phyloP scores from a whole-genome alignment of 2,329 filamentous ascomycete species.

The Hypoxylon rubiginosum region DNA sequence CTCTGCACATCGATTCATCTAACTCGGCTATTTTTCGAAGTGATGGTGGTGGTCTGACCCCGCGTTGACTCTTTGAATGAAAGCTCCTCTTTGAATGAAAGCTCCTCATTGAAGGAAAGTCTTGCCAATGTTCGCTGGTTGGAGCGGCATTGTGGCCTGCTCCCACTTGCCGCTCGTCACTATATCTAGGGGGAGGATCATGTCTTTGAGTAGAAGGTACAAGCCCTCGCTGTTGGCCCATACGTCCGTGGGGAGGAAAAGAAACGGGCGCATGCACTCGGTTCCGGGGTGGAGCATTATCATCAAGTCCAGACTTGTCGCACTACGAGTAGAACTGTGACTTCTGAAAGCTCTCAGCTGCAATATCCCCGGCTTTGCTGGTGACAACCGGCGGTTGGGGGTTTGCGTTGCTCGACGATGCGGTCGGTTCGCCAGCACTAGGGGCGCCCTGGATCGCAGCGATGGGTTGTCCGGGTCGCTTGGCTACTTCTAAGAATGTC shows the following conservation, averaged over 20 bases:
- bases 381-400: conserved; percentile 53
- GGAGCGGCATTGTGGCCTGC: too few relatives aligned
- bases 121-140: too few relatives aligned
- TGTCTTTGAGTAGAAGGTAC: too few relatives aligned
- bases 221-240: not conserved
- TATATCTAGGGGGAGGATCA: not conserved
- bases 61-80: too few relatives aligned
- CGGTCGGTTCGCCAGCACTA: conserved; percentile 55
- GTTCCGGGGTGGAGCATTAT: not conserved
- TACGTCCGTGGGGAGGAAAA: not conserved
- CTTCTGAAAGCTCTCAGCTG: conserved; percentile 69
- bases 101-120: too few relatives aligned
- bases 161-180: too few relatives aligned
- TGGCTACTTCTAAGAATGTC: conserved; percentile 86
- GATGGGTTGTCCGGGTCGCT: conserved; percentile 64
- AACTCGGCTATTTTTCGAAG: too few relatives aligned
- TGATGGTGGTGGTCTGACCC: too few relatives aligned
- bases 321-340: conserved; percentile 69
- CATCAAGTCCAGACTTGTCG: not conserved
- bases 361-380: conserved; percentile 66
- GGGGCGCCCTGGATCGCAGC: conserved; percentile 66
- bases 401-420: conserved; percentile 62
- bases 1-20: too few relatives aligned
- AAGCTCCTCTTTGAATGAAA: too few relatives aligned
- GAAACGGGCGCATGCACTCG: not conserved